These are phyloP conservation scores for Cornus kousa DNA, from an alignment of 148 eudicot genomes.

Conservation along the genomic window DNA sequence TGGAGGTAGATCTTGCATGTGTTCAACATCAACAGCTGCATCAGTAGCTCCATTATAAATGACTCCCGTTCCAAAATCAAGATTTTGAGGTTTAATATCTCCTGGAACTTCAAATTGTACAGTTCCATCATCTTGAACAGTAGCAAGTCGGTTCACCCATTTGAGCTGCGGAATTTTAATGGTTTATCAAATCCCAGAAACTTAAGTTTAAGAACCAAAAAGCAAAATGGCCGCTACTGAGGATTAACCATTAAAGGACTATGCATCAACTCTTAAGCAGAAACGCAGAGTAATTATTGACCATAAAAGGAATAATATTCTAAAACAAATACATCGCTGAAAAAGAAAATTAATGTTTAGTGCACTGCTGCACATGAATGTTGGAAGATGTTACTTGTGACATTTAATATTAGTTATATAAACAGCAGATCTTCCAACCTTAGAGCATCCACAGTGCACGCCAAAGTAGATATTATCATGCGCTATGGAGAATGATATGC, in stretches of 20 bases:
- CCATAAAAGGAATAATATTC: background rate
- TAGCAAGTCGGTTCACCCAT: constrained; percentile 74
- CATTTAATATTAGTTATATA: no score
- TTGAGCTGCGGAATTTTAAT: constrained; percentile 62
- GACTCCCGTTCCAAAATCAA: constrained; percentile 47
- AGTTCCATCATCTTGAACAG: constrained; percentile 83
- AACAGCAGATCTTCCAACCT: no score
- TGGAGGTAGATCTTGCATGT: constrained; percentile 67
- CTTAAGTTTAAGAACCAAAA: background rate
- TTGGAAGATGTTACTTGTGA: no score
- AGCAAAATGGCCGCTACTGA: no score
- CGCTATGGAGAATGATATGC: no score
- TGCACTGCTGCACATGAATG: no score
- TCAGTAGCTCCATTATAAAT: constrained; percentile 42
- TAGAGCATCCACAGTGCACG: no score
- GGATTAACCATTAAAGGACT: background rate
- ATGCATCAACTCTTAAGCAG: background rate
- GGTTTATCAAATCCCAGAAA: background rate
- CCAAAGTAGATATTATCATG: no score
- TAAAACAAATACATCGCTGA: background rate
- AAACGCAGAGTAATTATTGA: background rate
- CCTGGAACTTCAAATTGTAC: constrained; percentile 87
- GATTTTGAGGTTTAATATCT: constrained; percentile 56
- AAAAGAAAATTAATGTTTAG: no score
- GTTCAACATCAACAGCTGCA: constrained; percentile 43